Percentiles rank a stretch among this genome's conserved stretches.
phyloP scores from a whole-genome alignment of 495 filamentous ascomycete species.

The Penicillium mononematosum region DNA sequence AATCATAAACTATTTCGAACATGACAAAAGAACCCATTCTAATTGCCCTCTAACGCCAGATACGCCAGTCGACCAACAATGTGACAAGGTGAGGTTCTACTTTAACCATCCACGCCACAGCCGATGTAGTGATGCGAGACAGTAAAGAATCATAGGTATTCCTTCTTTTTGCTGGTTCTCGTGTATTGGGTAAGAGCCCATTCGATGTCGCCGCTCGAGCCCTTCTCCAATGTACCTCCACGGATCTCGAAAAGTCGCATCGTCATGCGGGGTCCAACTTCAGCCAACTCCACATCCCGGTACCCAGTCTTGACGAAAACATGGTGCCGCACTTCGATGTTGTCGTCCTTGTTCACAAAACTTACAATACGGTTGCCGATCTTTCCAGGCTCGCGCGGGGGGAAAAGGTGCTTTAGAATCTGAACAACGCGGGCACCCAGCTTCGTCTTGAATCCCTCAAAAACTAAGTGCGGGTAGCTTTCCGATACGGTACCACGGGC shows the following conservation, averaged over 20 bases:
- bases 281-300: conserved; percentile 85
- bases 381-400: conserved; percentile 79
- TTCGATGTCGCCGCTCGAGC: conserved; percentile 90
- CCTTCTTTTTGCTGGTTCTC: conserved; percentile 86
- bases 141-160: conserved; percentile 64
- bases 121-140: conserved; percentile 24
- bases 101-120: conserved; percentile 20
- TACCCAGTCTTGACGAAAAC: conserved; percentile 83
- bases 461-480: conserved; percentile 90
- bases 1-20: conserved; percentile 5
- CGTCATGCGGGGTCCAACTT: conserved; percentile 94
- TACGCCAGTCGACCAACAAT: conserved; percentile 21
- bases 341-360: conserved; percentile 93
- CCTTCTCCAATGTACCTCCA: conserved; percentile 86
- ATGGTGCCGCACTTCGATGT: conserved; percentile 81
- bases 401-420: conserved; percentile 92
- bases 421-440: conserved; percentile 85
- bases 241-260: conserved; percentile 95
- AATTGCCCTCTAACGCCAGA: conserved; percentile 22
- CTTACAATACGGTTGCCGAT: conserved; percentile 87
- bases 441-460: conserved; percentile 84
- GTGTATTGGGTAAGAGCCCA: conserved; percentile 96
- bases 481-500: conserved; percentile 89
- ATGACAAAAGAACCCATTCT: conserved; percentile 17
- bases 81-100: conserved; percentile 2